These are phyloP conservation scores for Spergularia marina DNA, from an alignment of 148 eudicot genomes.

Conservation along the genomic window DNA sequence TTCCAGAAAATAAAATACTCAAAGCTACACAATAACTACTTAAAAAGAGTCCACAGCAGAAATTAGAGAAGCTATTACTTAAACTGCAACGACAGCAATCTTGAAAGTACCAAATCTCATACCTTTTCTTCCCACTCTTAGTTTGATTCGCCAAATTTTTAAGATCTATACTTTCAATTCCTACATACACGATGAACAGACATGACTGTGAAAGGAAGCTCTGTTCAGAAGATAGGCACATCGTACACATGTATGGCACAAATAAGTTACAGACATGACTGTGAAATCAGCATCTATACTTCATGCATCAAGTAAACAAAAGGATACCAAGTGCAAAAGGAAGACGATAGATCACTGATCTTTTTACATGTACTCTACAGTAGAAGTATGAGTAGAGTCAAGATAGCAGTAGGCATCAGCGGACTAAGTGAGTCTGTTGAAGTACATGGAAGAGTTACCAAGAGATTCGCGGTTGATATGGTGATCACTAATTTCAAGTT, in stretches of 20 bases:
- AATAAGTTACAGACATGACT: background rate
- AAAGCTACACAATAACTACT: background rate
- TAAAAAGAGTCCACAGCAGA: background rate
- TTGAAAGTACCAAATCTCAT: constrained; percentile 16
- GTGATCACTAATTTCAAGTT: too few species aligned
- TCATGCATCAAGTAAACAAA: background rate
- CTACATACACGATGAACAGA: constrained; percentile 29
- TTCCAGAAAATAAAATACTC: background rate
- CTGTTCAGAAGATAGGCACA: constrained; percentile 7
- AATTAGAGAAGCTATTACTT: background rate
- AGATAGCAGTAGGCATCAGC: too few species aligned
- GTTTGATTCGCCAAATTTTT: constrained; percentile 35
- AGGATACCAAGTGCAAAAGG: background rate
- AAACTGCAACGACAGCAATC: background rate
- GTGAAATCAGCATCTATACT: background rate
- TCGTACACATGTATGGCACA: background rate
- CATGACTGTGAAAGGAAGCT: too few species aligned
- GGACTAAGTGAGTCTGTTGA: too few species aligned
- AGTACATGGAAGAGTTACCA: too few species aligned
- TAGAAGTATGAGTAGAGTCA: too few species aligned
- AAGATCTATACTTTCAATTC: constrained; percentile 28
- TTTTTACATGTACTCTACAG: too few species aligned
- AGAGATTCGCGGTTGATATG: too few species aligned
- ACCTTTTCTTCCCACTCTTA: constrained; percentile 46
- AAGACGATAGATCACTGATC: background rate